Percentiles rank a stretch among this genome's conserved stretches.
Conservation (phyloP, 73 alveolate genomes). For the Paramecium primaurelia region DNA sequence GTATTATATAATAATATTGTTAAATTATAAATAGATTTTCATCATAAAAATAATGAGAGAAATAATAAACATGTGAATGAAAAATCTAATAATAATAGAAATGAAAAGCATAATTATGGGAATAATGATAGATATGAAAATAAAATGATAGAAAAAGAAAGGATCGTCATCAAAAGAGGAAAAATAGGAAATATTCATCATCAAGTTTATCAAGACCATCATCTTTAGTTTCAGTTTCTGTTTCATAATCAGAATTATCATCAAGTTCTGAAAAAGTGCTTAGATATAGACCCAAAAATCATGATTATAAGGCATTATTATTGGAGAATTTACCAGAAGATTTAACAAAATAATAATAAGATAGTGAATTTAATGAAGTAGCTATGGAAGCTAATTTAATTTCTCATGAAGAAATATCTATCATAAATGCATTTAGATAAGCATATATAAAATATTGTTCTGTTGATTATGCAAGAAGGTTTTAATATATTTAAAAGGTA, state of each 20-base stretch:
- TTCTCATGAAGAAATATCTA: slow-evolving; percentile 43
- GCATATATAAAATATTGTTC: slow-evolving; percentile 45
- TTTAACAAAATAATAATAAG: neutral
- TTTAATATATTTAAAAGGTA: slow-evolving; percentile 4
- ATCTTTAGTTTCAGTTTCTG: slow-evolving; percentile 1
- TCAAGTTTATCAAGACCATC: slow-evolving; percentile 29
- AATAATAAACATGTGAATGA: neutral
- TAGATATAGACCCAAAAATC: slow-evolving; percentile 34
- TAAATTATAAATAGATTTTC: neutral
- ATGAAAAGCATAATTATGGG: neutral
- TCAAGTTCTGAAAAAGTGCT: slow-evolving; percentile 34
- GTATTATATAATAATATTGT: neutral
- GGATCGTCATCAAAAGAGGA: neutral
- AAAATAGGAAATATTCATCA: slow-evolving; percentile 13
- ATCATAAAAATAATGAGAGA: neutral
- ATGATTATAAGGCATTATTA: slow-evolving; percentile 20
- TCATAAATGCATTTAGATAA: slow-evolving; percentile 33
- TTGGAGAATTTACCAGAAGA: slow-evolving; percentile 45
- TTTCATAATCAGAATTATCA: slow-evolving; percentile 14
- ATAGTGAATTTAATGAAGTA: slow-evolving; percentile 9
- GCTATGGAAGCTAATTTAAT: slow-evolving; percentile 43
- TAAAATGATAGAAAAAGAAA: neutral
- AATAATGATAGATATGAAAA: neutral
- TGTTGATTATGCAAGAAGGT: slow-evolving; percentile 44
- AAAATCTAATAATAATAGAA: neutral